A percentile compares a stretch with the other conserved stretches of the same genome.
Conservation (phyloP, 2,329 filamentous ascomycete species). For the Xylariales sp. region DNA sequence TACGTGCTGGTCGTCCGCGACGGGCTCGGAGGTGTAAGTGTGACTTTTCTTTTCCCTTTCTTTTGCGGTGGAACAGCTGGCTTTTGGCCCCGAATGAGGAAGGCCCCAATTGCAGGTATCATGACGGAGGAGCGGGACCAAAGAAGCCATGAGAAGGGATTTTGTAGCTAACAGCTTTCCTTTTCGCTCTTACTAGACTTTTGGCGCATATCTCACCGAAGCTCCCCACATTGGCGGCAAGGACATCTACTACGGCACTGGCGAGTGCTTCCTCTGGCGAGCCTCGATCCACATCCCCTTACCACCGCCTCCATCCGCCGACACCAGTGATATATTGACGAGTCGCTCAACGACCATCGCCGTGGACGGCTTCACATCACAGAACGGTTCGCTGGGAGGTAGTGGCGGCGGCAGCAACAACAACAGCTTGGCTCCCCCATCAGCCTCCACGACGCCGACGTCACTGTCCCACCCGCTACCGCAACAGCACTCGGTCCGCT, state of each 20-base stretch:
- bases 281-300: conserved; percentile 63
- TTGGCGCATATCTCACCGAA: conserved; percentile 93
- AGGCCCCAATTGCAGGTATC: too few relatives aligned
- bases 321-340: conserved; percentile 39
- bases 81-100: neutral
- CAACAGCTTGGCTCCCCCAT: too few relatives aligned
- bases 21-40: conserved; percentile 64
- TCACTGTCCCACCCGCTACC: conserved; percentile 20
- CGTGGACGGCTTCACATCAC: conserved; percentile 14
- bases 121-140: too few relatives aligned
- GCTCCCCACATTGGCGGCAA: conserved; percentile 73
- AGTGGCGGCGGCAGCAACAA: conserved; percentile 18
- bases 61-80: neutral
- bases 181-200: conserved; percentile 50
- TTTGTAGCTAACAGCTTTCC: conserved; percentile 3
- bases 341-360: conserved; percentile 38
- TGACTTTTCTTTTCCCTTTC: neutral
- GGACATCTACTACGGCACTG: conserved; percentile 94
- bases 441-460: conserved; percentile 8
- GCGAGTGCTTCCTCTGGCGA: conserved; percentile 92
- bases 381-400: conserved; percentile 27
- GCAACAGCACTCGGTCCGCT: conserved; percentile 69
- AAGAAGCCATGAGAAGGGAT: neutral
- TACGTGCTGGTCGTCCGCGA: conserved; percentile 89
- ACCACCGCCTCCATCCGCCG: conserved; percentile 63